Conservation (phyloP, 2,329 filamentous ascomycete genomes). For the Scedosporium aurantiacum region DNA sequence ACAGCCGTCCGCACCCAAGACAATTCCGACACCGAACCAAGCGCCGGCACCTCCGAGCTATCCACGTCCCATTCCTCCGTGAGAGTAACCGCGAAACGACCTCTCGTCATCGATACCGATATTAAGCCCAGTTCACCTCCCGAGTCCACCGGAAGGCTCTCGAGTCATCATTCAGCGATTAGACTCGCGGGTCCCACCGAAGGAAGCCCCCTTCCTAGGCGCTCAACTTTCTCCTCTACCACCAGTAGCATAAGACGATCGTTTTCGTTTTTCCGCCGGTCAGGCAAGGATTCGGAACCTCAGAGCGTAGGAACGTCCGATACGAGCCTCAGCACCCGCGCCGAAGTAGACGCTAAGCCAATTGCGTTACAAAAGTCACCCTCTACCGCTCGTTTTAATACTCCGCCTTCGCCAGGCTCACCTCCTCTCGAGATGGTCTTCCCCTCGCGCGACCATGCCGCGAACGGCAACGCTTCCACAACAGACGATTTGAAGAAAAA, state of each 20-base stretch:
- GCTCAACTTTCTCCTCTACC: conserved; percentile 2
- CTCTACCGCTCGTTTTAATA: conserved; percentile 34
- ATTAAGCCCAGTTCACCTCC: background rate
- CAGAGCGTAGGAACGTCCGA: background rate
- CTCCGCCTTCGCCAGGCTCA: conserved; percentile 38
- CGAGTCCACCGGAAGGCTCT: background rate
- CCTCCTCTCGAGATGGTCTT: conserved; percentile 29
- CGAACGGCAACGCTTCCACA: conserved; percentile 23
- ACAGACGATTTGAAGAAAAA: conserved; percentile 38
- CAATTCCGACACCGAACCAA: conserved; percentile 4
- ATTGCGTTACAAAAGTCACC: conserved; percentile 33
- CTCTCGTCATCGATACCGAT: background rate
- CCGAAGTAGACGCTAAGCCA: conserved; percentile 14
- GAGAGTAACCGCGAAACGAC: background rate
- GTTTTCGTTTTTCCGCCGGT: conserved; percentile 3
- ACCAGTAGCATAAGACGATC: background rate
- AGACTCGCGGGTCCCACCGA: background rate
- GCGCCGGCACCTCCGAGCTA: background rate
- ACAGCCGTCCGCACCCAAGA: conserved; percentile 7
- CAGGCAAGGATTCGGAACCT: background rate
- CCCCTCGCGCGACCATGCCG: conserved; percentile 13
- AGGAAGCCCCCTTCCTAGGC: background rate
- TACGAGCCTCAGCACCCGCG: background rate
- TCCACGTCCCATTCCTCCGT: background rate
- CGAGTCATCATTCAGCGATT: background rate